phyloP scores from a whole-genome alignment of 2,329 filamentous ascomycete species.

The Didymella segeticola region DNA sequence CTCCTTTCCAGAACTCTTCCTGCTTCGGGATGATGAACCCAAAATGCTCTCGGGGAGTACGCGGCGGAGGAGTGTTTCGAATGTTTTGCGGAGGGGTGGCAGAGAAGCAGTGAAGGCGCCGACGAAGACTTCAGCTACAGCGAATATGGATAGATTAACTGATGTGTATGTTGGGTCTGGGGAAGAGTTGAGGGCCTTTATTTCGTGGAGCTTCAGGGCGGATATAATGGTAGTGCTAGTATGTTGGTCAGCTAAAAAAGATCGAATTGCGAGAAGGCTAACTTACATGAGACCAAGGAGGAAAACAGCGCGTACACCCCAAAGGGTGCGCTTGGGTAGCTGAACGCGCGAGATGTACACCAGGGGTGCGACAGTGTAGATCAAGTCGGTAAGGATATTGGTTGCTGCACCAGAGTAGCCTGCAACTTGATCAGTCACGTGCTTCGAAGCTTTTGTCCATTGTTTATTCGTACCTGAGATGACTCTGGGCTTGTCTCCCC shows the following conservation, averaged over 20 bases:
- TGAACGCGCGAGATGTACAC: constrained; percentile 34
- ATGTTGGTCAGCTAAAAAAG: neutral
- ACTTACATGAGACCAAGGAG: constrained; percentile 35
- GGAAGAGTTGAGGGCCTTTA: constrained; percentile 28
- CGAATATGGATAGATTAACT: constrained; percentile 35
- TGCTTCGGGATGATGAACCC: constrained; percentile 14
- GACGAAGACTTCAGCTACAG: constrained; percentile 34
- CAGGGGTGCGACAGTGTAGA: constrained; percentile 33
- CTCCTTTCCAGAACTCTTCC: constrained; percentile 11
- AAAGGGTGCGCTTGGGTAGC: constrained; percentile 32
- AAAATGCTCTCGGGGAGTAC: constrained; percentile 28
- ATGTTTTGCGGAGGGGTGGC: constrained; percentile 35
- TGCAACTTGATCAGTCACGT: neutral
- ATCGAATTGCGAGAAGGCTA: no score
- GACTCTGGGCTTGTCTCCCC: constrained; percentile 30
- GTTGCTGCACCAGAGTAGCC: constrained; percentile 35
- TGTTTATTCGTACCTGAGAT: constrained; percentile 22
- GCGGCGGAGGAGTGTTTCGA: constrained; percentile 28
- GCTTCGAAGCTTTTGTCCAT: neutral
- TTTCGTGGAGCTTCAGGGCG: constrained; percentile 35
- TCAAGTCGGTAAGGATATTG: constrained; percentile 35
- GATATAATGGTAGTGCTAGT: constrained; percentile 35
- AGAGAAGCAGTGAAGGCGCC: constrained; percentile 37
- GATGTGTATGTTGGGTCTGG: constrained; percentile 31
- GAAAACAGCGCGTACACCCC: constrained; percentile 38